Percentiles rank a stretch among this genome's conserved stretches.
Conservation (phyloP, 2,329 filamentous ascomycete genomes). For the Trichoderma sp. region DNA sequence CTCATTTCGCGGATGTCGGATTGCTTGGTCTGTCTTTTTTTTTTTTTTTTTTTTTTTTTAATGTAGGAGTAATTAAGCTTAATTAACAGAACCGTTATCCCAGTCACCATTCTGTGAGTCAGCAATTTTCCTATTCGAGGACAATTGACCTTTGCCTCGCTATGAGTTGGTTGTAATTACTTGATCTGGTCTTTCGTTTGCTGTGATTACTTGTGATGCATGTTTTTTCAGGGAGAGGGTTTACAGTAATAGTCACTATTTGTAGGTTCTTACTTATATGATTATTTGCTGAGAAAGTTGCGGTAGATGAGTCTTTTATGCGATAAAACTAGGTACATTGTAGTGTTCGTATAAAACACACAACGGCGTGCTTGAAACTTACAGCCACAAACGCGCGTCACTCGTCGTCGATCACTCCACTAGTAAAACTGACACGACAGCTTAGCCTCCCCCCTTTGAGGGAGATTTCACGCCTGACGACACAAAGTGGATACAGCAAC, state of each 20-base stretch:
- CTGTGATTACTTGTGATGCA: too few relatives aligned
- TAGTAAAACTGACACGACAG: background rate
- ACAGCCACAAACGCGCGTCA: conserved; percentile 6
- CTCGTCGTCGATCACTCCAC: conserved; percentile 6
- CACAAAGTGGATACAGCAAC: background rate
- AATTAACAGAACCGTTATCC: background rate
- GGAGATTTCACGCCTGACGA: background rate
- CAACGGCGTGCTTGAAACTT: background rate
- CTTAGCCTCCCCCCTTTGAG: background rate
- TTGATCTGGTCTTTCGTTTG: too few relatives aligned
- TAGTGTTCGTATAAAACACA: background rate
- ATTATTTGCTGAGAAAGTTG: background rate
- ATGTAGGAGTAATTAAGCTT: conserved; percentile 5
- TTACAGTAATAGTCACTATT: too few relatives aligned
- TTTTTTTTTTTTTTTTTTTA: too few relatives aligned
- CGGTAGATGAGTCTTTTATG: background rate
- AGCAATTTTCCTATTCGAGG: background rate
- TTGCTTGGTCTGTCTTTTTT: background rate
- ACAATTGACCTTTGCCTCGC: background rate
- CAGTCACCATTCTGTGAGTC: background rate
- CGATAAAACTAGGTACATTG: background rate
- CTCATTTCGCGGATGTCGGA: background rate
- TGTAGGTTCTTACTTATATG: too few relatives aligned
- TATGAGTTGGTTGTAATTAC: background rate
- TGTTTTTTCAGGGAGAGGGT: too few relatives aligned